These are phyloP conservation scores for Amylocarpus encephaloides DNA, from an alignment of 2,329 filamentous ascomycete genomes.

Conservation along the genomic window DNA sequence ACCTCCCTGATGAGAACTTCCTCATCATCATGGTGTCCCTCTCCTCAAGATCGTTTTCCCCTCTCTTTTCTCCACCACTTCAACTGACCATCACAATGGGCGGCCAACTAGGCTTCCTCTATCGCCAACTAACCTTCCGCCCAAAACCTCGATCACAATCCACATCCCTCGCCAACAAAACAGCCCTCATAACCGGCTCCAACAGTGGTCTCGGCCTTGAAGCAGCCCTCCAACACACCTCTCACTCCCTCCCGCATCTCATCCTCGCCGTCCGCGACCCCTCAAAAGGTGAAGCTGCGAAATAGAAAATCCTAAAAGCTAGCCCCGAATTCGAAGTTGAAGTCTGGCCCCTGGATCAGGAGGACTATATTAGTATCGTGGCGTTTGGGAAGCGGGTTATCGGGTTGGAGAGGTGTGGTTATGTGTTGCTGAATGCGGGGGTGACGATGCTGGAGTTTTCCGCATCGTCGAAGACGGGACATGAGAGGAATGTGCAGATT, in stretches of 20 bases:
- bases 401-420: not conserved
- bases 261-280: conserved; percentile 35
- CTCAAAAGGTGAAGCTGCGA: conserved; percentile 35
- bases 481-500: conserved; percentile 3
- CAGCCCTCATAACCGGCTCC: conserved; percentile 36
- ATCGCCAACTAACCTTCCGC: not conserved
- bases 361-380: conserved; percentile 1
- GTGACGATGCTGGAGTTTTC: not conserved
- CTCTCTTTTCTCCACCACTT: too few species aligned
- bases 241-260: conserved; percentile 29
- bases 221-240: conserved; percentile 31
- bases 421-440: conserved; percentile 3
- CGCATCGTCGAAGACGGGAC: not conserved
- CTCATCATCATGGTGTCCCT: too few species aligned
- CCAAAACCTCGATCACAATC: not conserved
- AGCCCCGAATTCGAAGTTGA: conserved; percentile 27
- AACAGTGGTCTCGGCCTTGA: conserved; percentile 38
- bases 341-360: conserved; percentile 7
- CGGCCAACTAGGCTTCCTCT: not conserved
- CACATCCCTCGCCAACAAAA: conserved; percentile 19
- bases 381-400: conserved; percentile 1
- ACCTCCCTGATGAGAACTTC: too few species aligned
- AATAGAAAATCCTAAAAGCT: not conserved
- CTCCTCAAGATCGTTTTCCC: too few species aligned
- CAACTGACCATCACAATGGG: not conserved